These are phyloP conservation scores for Cladorrhinum samala DNA, from an alignment of 495 filamentous ascomycete species.

Conservation along the genomic window DNA sequence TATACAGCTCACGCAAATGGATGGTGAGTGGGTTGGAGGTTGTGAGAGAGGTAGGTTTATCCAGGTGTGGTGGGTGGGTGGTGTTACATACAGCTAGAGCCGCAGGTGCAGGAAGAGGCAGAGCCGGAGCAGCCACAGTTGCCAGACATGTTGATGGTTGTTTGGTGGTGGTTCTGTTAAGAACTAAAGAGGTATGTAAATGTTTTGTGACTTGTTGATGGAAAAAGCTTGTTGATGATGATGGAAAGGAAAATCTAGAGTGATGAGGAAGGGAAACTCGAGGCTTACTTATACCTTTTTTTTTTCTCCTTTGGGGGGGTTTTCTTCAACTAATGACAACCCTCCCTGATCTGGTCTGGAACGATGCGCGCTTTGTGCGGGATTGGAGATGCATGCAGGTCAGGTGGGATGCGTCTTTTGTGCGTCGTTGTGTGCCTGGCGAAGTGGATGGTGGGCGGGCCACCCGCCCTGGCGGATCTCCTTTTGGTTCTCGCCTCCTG, in stretches of 20 bases:
- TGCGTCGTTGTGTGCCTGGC: too few relatives aligned
- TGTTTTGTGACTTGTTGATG: slow-evolving; percentile 14
- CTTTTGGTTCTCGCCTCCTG: too few relatives aligned
- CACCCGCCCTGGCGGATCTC: too few relatives aligned
- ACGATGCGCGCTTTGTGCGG: slow-evolving; percentile 16
- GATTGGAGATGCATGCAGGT: slow-evolving; percentile 1
- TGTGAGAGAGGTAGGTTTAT: too few relatives aligned
- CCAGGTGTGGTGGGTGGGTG: neutral
- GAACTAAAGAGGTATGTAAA: neutral
- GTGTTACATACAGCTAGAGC: slow-evolving; percentile 34
- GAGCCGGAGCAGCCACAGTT: slow-evolving; percentile 41
- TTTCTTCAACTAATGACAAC: neutral
- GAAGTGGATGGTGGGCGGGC: too few relatives aligned
- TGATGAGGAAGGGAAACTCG: neutral
- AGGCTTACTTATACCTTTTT: neutral
- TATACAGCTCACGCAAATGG: too few relatives aligned
- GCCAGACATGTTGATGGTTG: slow-evolving; percentile 38
- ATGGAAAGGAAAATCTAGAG: slow-evolving; percentile 5
- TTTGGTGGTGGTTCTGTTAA: slow-evolving; percentile 15
- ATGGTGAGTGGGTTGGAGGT: neutral
- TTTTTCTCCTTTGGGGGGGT: too few relatives aligned
- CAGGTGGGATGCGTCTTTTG: slow-evolving; percentile 12
- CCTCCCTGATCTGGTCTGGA: neutral
- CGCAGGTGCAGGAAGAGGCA: slow-evolving; percentile 33
- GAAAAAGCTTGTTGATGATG: neutral